phyloP scores from a whole-genome alignment of 2,329 filamentous ascomycete genomes.

The Didymella keratinophila region DNA sequence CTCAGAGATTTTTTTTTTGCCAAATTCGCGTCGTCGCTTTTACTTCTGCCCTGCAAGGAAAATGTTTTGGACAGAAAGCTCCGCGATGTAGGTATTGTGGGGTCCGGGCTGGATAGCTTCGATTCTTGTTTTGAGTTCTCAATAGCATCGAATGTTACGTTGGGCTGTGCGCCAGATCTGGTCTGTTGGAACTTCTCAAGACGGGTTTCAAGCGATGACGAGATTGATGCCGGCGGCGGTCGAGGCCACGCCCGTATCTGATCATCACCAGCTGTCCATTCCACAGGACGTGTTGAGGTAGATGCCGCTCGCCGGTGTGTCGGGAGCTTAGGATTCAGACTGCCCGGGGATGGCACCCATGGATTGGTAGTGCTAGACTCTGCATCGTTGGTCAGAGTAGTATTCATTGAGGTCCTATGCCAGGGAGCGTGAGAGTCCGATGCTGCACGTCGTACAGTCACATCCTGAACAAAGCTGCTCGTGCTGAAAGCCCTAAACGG shows the following conservation, averaged over 20 bases:
- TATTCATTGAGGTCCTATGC: not conserved
- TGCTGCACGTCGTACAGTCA: slow-evolving; percentile 9
- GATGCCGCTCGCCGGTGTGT: slow-evolving; percentile 8
- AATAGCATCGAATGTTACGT: slow-evolving; percentile 12
- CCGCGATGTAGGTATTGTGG: not conserved
- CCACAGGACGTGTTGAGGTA: not conserved
- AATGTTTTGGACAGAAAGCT: slow-evolving; percentile 12
- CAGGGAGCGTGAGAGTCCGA: slow-evolving; percentile 11
- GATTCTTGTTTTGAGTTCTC: slow-evolving; percentile 3
- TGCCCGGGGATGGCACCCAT: not conserved
- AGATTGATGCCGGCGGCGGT: not conserved
- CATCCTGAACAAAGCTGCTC: not conserved
- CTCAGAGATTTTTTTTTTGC: slow-evolving; percentile 10
- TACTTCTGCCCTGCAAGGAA: slow-evolving; percentile 11
- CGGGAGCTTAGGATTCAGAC: not conserved
- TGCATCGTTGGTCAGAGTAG: no score
- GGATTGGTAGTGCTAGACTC: not conserved
- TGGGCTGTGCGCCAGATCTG: not conserved
- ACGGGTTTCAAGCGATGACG: not conserved
- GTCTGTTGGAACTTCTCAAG: not conserved
- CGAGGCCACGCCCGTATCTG: not conserved
- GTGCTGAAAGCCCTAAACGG: not conserved
- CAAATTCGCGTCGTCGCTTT: slow-evolving; percentile 8
- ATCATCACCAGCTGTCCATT: not conserved
- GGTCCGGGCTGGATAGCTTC: slow-evolving; percentile 1